Evolutionary conservation across 148 eudicot species (phyloP), one percentile per base, ranked within the genome.

Genomic region (Rhododendron molle): DNA sequence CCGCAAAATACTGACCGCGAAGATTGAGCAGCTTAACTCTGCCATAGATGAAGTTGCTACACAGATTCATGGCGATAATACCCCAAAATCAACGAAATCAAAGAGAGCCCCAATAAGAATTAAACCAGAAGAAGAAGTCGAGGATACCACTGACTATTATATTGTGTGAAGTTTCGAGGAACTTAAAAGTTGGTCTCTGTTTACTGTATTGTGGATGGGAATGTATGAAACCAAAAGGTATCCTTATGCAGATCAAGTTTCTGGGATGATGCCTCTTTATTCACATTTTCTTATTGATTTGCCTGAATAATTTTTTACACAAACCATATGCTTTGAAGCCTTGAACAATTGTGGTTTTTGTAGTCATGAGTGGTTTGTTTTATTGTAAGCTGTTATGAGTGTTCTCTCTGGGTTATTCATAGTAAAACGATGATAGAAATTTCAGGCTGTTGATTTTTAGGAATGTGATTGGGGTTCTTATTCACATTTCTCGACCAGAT

Each of bases 11-110:
- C 92, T 96, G 85, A 87, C 92, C 0, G 89, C 94, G 87, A 96
- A 96, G 93, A 95, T 96, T 65, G 97, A 92, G 77, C 93, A 96
- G 88, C 87, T 95, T 89, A 95, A 95, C 92, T 91, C 93, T 18
- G 96, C 99, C 13, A 95, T 96, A 32, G 99, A 95, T 87, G 93
- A 93, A 58, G 93, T 91, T 46, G 93, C 98, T 60, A 34, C 90
- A 81, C 97, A 93, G 91, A 88, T 95, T 52, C 92, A 90, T 28
- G 97, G 90, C 40, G 93, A 89, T 21, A 3, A 8, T 77, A 40
- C 89, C 83, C 87, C 93, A 15, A 89, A 94, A 71, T 71, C 76
- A 30, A 13, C 38, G 76, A 71, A 71, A 71, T 4, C 76, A 30
- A 14, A 11, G 40, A 71, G 16, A 71, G 36, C 40, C 36, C 76